A percentile compares a stretch with the other conserved stretches of the same genome.
These are phyloP conservation scores for Hypoxylon sp. DNA, from an alignment of 2,329 filamentous ascomycete species.

Conservation along the genomic window DNA sequence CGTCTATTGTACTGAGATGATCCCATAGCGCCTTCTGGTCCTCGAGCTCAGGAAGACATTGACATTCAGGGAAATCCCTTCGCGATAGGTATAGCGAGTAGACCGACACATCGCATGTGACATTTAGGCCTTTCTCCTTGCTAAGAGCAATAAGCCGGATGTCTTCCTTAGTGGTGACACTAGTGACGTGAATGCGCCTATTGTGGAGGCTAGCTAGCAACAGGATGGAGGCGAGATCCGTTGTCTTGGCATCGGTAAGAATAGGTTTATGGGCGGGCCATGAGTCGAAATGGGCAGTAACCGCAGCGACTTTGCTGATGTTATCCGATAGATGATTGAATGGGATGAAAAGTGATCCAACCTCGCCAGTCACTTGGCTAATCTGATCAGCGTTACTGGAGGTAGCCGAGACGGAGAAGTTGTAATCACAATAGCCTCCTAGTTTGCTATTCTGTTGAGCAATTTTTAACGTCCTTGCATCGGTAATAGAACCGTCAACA, in stretches of 20 bases:
- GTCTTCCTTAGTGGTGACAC: constrained; percentile 85
- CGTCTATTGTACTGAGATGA: constrained; percentile 79
- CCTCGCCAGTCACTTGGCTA: constrained; percentile 78
- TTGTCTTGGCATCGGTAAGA: constrained; percentile 84
- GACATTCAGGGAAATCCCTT: constrained; percentile 77
- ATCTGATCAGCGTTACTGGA: constrained; percentile 82
- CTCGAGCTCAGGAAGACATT: constrained; percentile 74
- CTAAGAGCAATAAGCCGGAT: constrained; percentile 82
- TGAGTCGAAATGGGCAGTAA: constrained; percentile 82
- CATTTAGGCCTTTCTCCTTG: constrained; percentile 85
- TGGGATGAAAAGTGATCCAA: constrained; percentile 85
- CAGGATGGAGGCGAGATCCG: constrained; percentile 84
- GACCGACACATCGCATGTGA: constrained; percentile 86
- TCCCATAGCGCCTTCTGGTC: constrained; percentile 84
- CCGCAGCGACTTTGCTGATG: constrained; percentile 85
- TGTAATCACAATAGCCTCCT: constrained; percentile 81
- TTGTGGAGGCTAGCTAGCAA: constrained; percentile 83
- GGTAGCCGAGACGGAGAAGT: constrained; percentile 82
- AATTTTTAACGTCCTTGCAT: constrained; percentile 77
- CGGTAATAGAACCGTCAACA: constrained; percentile 79
- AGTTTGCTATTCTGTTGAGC: constrained; percentile 79
- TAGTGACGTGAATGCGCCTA: constrained; percentile 84
- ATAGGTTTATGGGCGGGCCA: constrained; percentile 86
- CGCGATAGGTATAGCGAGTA: constrained; percentile 83
- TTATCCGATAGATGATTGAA: constrained; percentile 87